Conservation (phyloP, 805 yeast species). For the Yamadazyma scolyti region DNA sequence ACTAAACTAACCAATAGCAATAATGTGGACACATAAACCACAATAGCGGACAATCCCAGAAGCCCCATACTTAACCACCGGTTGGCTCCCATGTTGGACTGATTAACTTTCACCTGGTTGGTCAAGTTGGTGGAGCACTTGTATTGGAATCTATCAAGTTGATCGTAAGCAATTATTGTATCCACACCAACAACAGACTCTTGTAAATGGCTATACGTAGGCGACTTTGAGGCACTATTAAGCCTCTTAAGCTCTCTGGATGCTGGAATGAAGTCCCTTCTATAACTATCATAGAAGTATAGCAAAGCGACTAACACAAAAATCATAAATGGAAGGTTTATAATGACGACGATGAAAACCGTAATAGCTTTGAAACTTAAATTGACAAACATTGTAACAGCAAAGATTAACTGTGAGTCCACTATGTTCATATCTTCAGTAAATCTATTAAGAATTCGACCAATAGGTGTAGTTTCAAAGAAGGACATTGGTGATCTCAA, state of each 20-base stretch:
- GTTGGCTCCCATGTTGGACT: constrained; percentile 19
- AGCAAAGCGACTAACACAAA: constrained; percentile 22
- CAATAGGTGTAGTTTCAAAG: constrained; percentile 40
- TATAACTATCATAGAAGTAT: constrained; percentile 26
- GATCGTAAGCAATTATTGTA: constrained; percentile 30
- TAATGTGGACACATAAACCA: constrained; percentile 25
- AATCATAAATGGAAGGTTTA: constrained; percentile 30
- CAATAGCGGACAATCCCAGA: constrained; percentile 30
- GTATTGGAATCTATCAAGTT: constrained; percentile 24
- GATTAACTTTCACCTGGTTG: constrained; percentile 17
- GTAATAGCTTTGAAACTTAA: constrained; percentile 21
- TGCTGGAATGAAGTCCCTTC: constrained; percentile 30
- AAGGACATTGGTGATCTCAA: constrained; percentile 40
- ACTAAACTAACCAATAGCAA: constrained; percentile 23
- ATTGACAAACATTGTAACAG: constrained; percentile 20
- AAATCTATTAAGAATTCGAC: constrained; percentile 36
- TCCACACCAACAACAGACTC: constrained; percentile 36
- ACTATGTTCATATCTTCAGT: constrained; percentile 32
- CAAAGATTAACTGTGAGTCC: constrained; percentile 32
- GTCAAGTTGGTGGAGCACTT: constrained; percentile 22
- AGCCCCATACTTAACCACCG: constrained; percentile 38
- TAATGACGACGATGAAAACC: constrained; percentile 27
- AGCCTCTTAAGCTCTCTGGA: constrained; percentile 33
- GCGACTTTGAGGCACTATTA: constrained; percentile 26
- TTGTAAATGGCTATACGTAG: constrained; percentile 33